phyloP scores from a whole-genome alignment of 805 yeast species.

The Myxozyma geophila region DNA sequence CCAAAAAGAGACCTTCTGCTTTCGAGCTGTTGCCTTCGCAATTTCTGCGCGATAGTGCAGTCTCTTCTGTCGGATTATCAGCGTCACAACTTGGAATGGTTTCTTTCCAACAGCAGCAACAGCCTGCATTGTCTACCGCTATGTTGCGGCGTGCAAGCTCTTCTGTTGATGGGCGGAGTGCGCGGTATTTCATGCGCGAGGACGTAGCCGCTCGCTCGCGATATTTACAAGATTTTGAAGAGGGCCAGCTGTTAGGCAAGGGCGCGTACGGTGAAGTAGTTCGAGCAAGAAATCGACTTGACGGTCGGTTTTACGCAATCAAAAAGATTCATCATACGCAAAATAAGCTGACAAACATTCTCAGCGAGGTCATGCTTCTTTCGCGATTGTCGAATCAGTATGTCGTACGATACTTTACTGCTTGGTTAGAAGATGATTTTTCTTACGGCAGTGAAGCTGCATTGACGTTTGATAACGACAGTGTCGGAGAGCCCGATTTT shows the following conservation, averaged over 20 bases:
- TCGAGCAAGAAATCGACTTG: constrained; percentile 90
- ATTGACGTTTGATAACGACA: constrained; percentile 41
- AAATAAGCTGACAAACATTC: constrained; percentile 74
- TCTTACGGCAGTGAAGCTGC: constrained; percentile 45
- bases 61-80: constrained; percentile 4
- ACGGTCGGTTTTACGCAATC: constrained; percentile 93
- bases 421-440: constrained; percentile 87
- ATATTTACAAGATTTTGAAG: constrained; percentile 92
- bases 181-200: constrained; percentile 11
- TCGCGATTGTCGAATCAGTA: constrained; percentile 93
- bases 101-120: not conserved
- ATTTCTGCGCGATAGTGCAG: constrained; percentile 65
- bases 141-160: constrained; percentile 14
- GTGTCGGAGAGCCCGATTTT: constrained; percentile 23
- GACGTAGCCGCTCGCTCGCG: constrained; percentile 54
- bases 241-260: constrained; percentile 83
- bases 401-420: constrained; percentile 94
- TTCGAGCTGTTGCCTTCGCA: constrained; percentile 82
- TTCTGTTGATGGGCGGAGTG: constrained; percentile 31
- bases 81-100: not conserved
- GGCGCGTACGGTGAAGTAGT: constrained; percentile 99
- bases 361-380: constrained; percentile 88
- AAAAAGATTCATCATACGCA: constrained; percentile 86
- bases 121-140: not conserved
- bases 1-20: constrained; percentile 78